A percentile compares a stretch with the other conserved stretches of the same genome.
phyloP scores from a whole-genome alignment of 2,329 filamentous ascomycete genomes.

The Camptophora hylomeconis region DNA sequence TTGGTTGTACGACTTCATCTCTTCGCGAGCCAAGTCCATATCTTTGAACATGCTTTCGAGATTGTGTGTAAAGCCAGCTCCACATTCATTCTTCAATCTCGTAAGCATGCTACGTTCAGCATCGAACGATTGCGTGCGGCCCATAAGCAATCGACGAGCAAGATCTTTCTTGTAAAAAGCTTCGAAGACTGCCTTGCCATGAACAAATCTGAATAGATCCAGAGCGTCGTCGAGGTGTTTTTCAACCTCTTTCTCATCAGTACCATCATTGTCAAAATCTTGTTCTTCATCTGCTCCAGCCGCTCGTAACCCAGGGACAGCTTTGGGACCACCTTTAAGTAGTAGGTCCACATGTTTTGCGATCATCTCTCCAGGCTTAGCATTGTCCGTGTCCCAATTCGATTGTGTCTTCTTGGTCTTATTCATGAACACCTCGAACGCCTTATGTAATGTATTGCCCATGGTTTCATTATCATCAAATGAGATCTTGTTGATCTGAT shows the following conservation, averaged over 20 bases:
- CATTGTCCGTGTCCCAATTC: slow-evolving; percentile 68
- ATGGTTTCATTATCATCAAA: slow-evolving; percentile 70
- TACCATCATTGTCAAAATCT: slow-evolving; percentile 38
- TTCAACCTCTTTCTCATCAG: slow-evolving; percentile 82
- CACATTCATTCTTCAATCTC: slow-evolving; percentile 84
- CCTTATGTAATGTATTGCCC: slow-evolving; percentile 64
- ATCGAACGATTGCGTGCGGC: slow-evolving; percentile 82
- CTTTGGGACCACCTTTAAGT: slow-evolving; percentile 75
- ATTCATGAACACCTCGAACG: slow-evolving; percentile 87
- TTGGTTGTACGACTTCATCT: slow-evolving; percentile 78
- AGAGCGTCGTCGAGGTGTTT: slow-evolving; percentile 83
- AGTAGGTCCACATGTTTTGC: slow-evolving; percentile 91
- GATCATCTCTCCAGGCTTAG: slow-evolving; percentile 96
- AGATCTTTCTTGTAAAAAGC: slow-evolving; percentile 99
- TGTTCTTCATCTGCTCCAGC: slow-evolving; percentile 49
- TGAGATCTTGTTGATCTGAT: slow-evolving; percentile 61
- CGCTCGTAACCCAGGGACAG: slow-evolving; percentile 53
- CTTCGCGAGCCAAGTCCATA: slow-evolving; percentile 81
- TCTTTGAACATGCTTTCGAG: slow-evolving; percentile 99
- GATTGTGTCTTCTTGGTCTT: slow-evolving; percentile 58
- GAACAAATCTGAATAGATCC: slow-evolving; percentile 90
- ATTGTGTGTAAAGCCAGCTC: slow-evolving; percentile 88
- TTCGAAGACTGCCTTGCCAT: slow-evolving; percentile 95
- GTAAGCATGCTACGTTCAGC: slow-evolving; percentile 92
- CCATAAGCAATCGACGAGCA: slow-evolving; percentile 78